Evolutionary conservation across 768 basidiomycete species (phyloP).

Genomic region (Porpolomopsis calyptriformis): DNA sequence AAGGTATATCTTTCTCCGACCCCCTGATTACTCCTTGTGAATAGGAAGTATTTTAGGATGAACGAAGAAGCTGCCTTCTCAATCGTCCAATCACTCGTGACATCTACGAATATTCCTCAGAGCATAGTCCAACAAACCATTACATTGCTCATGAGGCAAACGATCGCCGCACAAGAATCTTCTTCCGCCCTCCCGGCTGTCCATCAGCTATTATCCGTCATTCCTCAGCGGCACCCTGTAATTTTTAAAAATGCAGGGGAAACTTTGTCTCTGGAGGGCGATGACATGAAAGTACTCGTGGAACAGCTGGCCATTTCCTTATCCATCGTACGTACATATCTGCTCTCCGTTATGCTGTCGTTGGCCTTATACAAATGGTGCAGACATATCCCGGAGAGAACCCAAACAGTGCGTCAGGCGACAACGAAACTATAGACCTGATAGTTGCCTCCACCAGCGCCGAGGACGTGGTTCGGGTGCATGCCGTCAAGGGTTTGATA

Average conservation of each 20-base stretch:
- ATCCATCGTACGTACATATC: constrained; percentile 33
- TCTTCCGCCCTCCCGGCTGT: constrained; percentile 13
- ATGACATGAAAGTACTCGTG: constrained; percentile 30
- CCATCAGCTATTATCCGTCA: constrained; percentile 37
- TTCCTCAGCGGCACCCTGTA: constrained; percentile 58
- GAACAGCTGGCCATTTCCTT: constrained; percentile 51
- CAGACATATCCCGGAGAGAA: not conserved
- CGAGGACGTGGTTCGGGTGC: constrained; percentile 47
- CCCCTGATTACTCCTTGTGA: not conserved
- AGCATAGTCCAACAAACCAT: constrained; percentile 24
- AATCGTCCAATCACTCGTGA: constrained; percentile 30
- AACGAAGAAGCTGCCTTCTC: constrained; percentile 20
- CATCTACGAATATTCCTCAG: constrained; percentile 23
- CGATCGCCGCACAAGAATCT: constrained; percentile 17
- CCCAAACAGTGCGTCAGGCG: not conserved
- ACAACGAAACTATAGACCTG: constrained; percentile 22
- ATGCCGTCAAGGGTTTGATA: constrained; percentile 50
- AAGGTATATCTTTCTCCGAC: not conserved
- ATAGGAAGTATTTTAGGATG: constrained; percentile 16
- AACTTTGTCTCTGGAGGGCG: constrained; percentile 24
- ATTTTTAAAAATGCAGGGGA: constrained; percentile 35
- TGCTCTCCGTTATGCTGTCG: not conserved
- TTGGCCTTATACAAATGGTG: not conserved
- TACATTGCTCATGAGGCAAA: constrained; percentile 18
- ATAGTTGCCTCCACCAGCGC: constrained; percentile 51